phyloP scores from a whole-genome alignment of 1,284 basidiomycete genomes.

The Laetiporus sulphureus region DNA sequence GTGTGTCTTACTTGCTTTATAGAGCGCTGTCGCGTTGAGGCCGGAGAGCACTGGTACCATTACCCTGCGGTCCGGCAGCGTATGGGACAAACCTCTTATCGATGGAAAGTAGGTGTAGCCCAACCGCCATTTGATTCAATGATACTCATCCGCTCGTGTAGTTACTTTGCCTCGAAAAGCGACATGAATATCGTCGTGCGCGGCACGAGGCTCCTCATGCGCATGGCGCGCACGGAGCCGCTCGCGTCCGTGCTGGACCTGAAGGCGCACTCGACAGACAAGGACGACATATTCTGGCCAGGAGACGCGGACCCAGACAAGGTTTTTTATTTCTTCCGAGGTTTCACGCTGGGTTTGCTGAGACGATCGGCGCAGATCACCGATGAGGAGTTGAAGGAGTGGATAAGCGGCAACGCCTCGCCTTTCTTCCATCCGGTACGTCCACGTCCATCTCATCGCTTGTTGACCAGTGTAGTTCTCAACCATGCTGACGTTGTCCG shows the following conservation, averaged over 20 bases:
- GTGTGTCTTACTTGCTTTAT: too few species aligned
- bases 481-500: slow-evolving; percentile 50
- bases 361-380: too few species aligned
- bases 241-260: slow-evolving; percentile 41
- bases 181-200: slow-evolving; percentile 51
- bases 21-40: slow-evolving; percentile 19
- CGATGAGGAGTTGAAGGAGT: too few species aligned
- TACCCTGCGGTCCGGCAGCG: slow-evolving; percentile 32
- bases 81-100: slow-evolving; percentile 35
- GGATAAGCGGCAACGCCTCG: too few species aligned
- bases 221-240: slow-evolving; percentile 44
- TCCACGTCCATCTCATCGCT: too few species aligned
- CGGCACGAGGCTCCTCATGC: slow-evolving; percentile 42
- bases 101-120: slow-evolving; percentile 32
- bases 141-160: slow-evolving; percentile 19
- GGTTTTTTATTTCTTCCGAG: too few species aligned
- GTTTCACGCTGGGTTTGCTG: too few species aligned
- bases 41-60: slow-evolving; percentile 38
- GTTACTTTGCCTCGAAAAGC: slow-evolving; percentile 51
- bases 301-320: too few species aligned
- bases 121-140: background rate
- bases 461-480: too few species aligned
- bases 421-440: too few species aligned
- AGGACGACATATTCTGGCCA: slow-evolving; percentile 18
- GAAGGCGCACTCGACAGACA: too few species aligned